Percentiles rank a stretch among this genome's conserved stretches.
Conservation (phyloP, 495 filamentous ascomycete genomes). For the Penicillium argentinense region DNA sequence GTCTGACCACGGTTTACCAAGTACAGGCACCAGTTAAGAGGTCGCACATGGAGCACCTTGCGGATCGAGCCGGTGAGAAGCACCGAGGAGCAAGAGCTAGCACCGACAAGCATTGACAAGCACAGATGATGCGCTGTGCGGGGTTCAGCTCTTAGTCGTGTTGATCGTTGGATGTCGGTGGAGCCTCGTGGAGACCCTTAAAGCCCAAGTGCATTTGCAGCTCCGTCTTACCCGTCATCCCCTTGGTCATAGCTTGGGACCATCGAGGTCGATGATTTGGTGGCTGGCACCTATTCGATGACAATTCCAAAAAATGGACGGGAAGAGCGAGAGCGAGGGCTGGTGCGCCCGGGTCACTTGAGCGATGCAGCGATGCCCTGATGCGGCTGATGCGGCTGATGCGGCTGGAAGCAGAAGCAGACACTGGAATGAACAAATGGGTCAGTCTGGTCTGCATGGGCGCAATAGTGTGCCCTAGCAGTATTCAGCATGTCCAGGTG, state of each 20-base stretch:
- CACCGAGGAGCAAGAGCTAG: too few species aligned
- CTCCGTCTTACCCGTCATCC: background rate
- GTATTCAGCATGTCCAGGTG: too few species aligned
- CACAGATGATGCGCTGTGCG: background rate
- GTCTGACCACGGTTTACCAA: slow-evolving; percentile 8
- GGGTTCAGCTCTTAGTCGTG: background rate
- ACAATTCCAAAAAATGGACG: too few species aligned
- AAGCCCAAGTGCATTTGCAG: background rate
- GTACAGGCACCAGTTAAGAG: background rate
- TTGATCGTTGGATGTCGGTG: background rate
- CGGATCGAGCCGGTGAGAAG: slow-evolving; percentile 5
- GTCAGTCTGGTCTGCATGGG: too few species aligned
- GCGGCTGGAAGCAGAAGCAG: too few species aligned
- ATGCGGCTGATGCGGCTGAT: too few species aligned
- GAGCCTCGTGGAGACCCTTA: background rate
- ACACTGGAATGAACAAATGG: too few species aligned
- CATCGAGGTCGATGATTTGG: background rate
- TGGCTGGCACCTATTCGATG: background rate
- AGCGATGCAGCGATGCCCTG: too few species aligned
- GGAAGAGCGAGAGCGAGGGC: too few species aligned
- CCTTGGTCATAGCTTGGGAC: background rate
- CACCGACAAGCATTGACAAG: too few species aligned
- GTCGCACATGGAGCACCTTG: background rate
- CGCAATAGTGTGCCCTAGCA: too few species aligned
- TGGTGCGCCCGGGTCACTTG: too few species aligned